Conservation (phyloP, 208 protist species). For the Novymonas esmeraldas region DNA sequence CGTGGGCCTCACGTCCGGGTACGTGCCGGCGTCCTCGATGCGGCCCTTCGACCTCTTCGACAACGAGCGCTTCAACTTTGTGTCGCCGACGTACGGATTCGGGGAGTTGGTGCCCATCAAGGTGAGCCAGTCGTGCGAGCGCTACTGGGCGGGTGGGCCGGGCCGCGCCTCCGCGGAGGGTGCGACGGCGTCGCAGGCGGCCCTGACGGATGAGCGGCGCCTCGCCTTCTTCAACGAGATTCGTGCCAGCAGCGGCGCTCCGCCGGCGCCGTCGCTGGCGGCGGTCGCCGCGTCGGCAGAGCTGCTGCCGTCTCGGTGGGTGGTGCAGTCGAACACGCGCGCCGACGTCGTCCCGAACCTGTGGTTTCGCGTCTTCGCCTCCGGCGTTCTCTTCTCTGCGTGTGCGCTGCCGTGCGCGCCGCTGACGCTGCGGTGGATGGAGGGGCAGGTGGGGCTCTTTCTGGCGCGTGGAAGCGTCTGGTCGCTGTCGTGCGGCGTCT, state of each 20-base stretch:
- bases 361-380: constrained; percentile 44
- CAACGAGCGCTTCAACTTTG: constrained; percentile 75
- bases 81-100: constrained; percentile 24
- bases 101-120: constrained; percentile 47
- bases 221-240: constrained; percentile 50
- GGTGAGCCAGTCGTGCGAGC: constrained; percentile 9
- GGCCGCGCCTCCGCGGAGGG: not conserved
- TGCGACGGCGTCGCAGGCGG: constrained; percentile 11
- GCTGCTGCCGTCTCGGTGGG: constrained; percentile 44
- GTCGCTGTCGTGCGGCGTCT: constrained; percentile 64
- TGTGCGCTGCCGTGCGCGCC: constrained; percentile 59
- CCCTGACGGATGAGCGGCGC: constrained; percentile 24
- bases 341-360: constrained; percentile 42
- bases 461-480: constrained; percentile 78
- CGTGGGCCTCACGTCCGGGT: constrained; percentile 57
- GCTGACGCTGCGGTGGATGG: constrained; percentile 64
- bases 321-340: constrained; percentile 65
- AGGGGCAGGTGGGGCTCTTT: constrained; percentile 70
- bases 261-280: constrained; percentile 27
- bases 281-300: constrained; percentile 16
- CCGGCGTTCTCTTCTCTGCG: constrained; percentile 57
- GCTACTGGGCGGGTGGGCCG: constrained; percentile 15
- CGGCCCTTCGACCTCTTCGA: constrained; percentile 83
- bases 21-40: constrained; percentile 75
- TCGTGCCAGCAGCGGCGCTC: constrained; percentile 11